Percentiles rank a stretch among this genome's conserved stretches.
Conservation (phyloP, 2,329 filamentous ascomycete genomes). For the Colletotrichum falcatum region DNA sequence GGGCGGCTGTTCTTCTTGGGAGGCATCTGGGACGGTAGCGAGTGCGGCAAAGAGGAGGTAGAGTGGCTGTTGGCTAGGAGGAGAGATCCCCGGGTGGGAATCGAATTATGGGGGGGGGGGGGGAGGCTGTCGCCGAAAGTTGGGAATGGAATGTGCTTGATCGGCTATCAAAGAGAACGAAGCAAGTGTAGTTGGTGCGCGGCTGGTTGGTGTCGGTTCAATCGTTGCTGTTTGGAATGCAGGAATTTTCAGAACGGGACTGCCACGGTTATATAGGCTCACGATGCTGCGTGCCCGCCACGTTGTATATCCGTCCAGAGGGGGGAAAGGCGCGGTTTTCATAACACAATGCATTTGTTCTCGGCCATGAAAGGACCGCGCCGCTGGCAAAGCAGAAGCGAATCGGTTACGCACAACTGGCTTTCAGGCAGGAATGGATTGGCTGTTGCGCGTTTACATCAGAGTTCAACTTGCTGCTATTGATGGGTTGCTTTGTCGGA, state of each 20-base stretch:
- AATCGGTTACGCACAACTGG: neutral
- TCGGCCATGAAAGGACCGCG: neutral
- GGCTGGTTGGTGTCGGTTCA: neutral
- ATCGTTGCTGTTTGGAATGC: neutral
- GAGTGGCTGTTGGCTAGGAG: neutral
- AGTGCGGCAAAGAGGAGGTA: too few relatives aligned
- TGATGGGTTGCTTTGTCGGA: too few relatives aligned
- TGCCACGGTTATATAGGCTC: neutral
- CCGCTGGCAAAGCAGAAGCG: neutral
- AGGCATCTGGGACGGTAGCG: neutral
- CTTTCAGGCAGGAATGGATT: neutral
- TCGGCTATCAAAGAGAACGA: neutral
- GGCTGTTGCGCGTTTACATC: neutral
- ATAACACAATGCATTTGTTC: neutral
- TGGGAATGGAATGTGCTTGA: neutral
- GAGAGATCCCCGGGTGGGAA: rapidly evolving
- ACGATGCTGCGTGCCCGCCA: neutral
- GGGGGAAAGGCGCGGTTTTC: neutral
- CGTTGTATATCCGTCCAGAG: neutral
- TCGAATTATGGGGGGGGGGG: rapidly evolving
- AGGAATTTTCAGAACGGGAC: too few relatives aligned
- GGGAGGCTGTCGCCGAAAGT: neutral
- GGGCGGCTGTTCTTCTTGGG: neutral
- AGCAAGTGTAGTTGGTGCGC: neutral
- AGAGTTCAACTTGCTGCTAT: too few relatives aligned